Percentiles rank a stretch among this genome's conserved stretches.
phyloP scores from a whole-genome alignment of 768 basidiomycete species.

The Dioszegia aurantiaca region DNA sequence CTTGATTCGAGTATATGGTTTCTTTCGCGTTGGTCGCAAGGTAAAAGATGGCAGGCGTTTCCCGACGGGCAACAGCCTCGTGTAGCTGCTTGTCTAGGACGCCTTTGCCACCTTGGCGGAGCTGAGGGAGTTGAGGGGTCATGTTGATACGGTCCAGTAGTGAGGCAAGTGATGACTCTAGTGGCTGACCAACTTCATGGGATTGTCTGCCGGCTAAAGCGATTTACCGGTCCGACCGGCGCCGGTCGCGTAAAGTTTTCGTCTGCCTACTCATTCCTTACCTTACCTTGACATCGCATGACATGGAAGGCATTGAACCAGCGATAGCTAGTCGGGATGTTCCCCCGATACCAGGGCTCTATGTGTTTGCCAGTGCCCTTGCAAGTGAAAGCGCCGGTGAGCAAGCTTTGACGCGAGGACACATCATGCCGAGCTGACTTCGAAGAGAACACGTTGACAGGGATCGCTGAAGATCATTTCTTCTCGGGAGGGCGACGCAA shows the following conservation, averaged over 20 bases:
- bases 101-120: constrained; percentile 5
- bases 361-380: constrained; percentile 33
- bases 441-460: constrained; percentile 14
- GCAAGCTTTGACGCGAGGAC: not conserved
- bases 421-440: constrained; percentile 10
- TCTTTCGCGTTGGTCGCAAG: constrained; percentile 38
- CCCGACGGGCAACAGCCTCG: constrained; percentile 19
- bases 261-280: not conserved
- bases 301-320: not conserved
- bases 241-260: not conserved
- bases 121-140: constrained; percentile 6
- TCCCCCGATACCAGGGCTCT: constrained; percentile 45
- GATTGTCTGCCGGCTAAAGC: too few relatives aligned
- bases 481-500: constrained; percentile 57
- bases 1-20: constrained; percentile 33
- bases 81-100: constrained; percentile 23
- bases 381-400: constrained; percentile 29
- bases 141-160: too few relatives aligned
- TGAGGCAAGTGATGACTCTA: too few relatives aligned
- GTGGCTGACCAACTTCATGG: too few relatives aligned
- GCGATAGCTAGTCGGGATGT: not conserved
- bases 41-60: constrained; percentile 29
- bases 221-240: not conserved
- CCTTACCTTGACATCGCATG: not conserved
- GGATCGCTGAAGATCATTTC: constrained; percentile 31